These are phyloP conservation scores for Hyaloperonospora arabidopsidis DNA, from an alignment of 352 stramenopile genomes.

Conservation along the genomic window DNA sequence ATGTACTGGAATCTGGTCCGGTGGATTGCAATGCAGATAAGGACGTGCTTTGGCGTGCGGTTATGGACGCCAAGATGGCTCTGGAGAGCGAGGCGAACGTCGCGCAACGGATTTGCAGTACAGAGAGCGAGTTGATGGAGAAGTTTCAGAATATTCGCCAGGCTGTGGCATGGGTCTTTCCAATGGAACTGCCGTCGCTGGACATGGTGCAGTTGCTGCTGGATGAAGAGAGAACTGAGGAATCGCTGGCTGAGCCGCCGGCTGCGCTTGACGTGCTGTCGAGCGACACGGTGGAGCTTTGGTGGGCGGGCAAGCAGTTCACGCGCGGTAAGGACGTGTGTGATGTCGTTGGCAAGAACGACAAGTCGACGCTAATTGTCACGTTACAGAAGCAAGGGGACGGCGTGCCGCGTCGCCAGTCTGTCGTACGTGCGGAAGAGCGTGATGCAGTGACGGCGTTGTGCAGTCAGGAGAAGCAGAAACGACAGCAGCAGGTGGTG, in stretches of 20 bases:
- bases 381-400: conserved; percentile 88
- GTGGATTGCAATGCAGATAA: too few species aligned
- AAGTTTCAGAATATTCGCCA: conserved; percentile 90
- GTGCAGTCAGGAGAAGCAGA: conserved; percentile 90
- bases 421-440: conserved; percentile 89
- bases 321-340: conserved; percentile 80
- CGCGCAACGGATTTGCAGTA: conserved; percentile 49
- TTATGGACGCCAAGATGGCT: conserved; percentile 63
- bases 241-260: conserved; percentile 53
- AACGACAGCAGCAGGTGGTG: conserved; percentile 63
- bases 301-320: conserved; percentile 94
- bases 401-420: conserved; percentile 79
- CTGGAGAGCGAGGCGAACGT: conserved; percentile 68
- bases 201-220: conserved; percentile 85
- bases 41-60: conserved; percentile 71
- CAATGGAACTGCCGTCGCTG: conserved; percentile 88
- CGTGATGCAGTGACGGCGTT: conserved; percentile 96
- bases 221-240: conserved; percentile 55
- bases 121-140: conserved; percentile 66
- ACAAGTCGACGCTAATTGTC: conserved; percentile 90
- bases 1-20: conserved; percentile 72
- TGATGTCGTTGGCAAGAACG: conserved; percentile 92
- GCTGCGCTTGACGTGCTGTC: conserved; percentile 75
- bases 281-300: conserved; percentile 86
- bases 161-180: conserved; percentile 91